phyloP scores from a whole-genome alignment of 2,329 filamentous ascomycete genomes.

The Sphaerostilbella broomeana region DNA sequence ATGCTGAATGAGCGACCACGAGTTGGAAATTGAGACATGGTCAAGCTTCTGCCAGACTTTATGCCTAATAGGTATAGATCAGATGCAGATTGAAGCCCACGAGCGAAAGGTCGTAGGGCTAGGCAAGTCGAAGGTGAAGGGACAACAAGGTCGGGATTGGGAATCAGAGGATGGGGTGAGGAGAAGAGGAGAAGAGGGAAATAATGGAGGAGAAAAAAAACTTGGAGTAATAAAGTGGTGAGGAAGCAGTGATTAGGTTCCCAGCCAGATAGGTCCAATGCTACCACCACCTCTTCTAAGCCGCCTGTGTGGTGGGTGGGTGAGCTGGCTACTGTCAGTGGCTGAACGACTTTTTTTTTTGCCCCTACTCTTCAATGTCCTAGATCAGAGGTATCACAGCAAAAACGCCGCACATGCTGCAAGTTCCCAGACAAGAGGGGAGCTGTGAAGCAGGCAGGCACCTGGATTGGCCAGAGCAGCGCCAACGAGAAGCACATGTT shows the following conservation, averaged over 20 bases:
- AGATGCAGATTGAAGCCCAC: no score
- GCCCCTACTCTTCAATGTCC: neutral
- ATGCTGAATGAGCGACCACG: constrained; percentile 32
- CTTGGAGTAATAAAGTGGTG: neutral
- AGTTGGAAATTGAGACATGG: constrained; percentile 27
- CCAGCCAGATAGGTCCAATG: constrained; percentile 3
- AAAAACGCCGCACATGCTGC: no score
- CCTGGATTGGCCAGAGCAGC: constrained; percentile 4
- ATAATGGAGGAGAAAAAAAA: neutral
- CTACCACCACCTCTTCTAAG: neutral
- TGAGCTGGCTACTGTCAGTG: constrained; percentile 6
- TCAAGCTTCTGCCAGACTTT: constrained; percentile 10
- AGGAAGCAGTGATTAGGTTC: neutral
- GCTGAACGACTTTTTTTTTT: constrained; percentile 2
- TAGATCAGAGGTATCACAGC: constrained; percentile 3
- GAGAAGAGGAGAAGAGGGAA: constrained; percentile 4
- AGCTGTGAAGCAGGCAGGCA: constrained; percentile 3
- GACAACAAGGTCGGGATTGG: constrained; percentile 3
- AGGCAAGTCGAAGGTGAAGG: constrained; percentile 1
- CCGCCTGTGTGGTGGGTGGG: constrained; percentile 5
- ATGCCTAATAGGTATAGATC: constrained; percentile 1
- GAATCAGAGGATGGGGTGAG: neutral
- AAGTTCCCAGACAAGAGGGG: no score
- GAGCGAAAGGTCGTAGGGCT: constrained; percentile 2
- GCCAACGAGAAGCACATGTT: neutral